Evolutionary conservation across 2,329 filamentous ascomycete species (phyloP), one percentile per base, ranked within the genome.

Genomic region (Chaetothyriales sp.): DNA sequence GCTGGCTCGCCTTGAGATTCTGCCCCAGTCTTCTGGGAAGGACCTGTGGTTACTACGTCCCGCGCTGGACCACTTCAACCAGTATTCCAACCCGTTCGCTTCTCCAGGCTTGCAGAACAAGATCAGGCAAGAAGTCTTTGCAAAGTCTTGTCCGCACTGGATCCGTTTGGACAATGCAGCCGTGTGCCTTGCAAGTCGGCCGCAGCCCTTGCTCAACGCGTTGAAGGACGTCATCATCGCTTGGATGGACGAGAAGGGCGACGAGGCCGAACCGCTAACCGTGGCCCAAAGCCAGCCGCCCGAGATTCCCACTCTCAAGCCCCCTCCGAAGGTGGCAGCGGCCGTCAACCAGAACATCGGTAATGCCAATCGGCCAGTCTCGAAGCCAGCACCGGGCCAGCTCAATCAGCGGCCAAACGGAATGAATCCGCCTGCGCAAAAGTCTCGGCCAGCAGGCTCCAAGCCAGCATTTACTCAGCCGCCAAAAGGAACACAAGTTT

Each of bases 1-100:
- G 50, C 50, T 61, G 7, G 59, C 58, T 15, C 49, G 59, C 18
- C 49, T 61, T 18, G 59, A 61, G 49, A 58, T 60, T 8, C 15
- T 58, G 47, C 57, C 52, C 18, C 29, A 28, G 20, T 19, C 20
- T 2, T 40, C 46, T 9, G 50, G 48, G 19, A 59, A 55, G 43
- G 51, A 54, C 22, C 51, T 53, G 44, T 61, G 58, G 56, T 43
- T 59, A 15, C 46, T 61, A 6, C 49, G 59, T n/a, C 55, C 58
- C 10, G 57, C 59, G 8, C 48, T 60, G 33, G 59, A 60, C 22
- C 55, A 60, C 29, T 58, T 60, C 44, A 52, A 58, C 22, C 52
- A 53, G 9, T 60, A 61, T 45, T 51, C 54, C 33, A 55, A 55
- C 46, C 55, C 58, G 8, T 61, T 57, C 46, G 49, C 54, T 8